Evolutionary conservation across 1,284 basidiomycete genomes (phyloP), one percentile per base, ranked within the genome.

Genomic region (Cerrena zonata): DNA sequence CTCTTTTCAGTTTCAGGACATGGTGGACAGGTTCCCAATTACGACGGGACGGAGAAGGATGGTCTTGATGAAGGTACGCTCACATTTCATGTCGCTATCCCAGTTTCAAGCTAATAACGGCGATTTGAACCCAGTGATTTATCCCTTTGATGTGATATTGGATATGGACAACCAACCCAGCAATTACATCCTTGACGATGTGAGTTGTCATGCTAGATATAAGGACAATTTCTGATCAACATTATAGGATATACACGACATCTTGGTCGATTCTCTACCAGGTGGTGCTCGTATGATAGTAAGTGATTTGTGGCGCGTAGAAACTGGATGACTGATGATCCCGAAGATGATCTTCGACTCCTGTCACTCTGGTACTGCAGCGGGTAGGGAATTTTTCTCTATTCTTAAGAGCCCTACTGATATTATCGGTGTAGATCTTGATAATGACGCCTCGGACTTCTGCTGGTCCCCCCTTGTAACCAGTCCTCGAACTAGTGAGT

Each of bases 291-390:
- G 48, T 15, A 19, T 53, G 13, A 36, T 53, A 2, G 51, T 52
- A 38, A 13, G 51, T 40, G n/a, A n/a, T n/a, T n/a, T 21, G n/a
- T 22, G 21, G 7, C 12, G 22, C 23, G 18, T 23, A 22, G 10
- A 10, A 5, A 24, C 10, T 22, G 5, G 7, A 21, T 7, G 22
- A 23, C 21, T 12, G 4, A 24, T 40, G 22, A 15, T 36, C n/a
- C 19, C 11, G 42, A 30, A 52, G 52, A 53, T 53, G 3, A 49
- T 53, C 22, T 46, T 53, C 25, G 52, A 53, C 25, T 53, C 47
- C 22, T 53, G 52, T 25, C 47, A 53, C 39, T 53, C 52, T 2
- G 52, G 52, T 7, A 64, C 60, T 2, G 59, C 56, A 7, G 60
- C 60, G 19, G 62, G 63, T 64, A 23, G 22, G 56, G 43, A 15